A percentile compares a stretch with the other conserved stretches of the same genome.
These are phyloP conservation scores for Diplotaxis tenuifolia DNA, from an alignment of 345 rosid genomes.

Conservation along the genomic window DNA sequence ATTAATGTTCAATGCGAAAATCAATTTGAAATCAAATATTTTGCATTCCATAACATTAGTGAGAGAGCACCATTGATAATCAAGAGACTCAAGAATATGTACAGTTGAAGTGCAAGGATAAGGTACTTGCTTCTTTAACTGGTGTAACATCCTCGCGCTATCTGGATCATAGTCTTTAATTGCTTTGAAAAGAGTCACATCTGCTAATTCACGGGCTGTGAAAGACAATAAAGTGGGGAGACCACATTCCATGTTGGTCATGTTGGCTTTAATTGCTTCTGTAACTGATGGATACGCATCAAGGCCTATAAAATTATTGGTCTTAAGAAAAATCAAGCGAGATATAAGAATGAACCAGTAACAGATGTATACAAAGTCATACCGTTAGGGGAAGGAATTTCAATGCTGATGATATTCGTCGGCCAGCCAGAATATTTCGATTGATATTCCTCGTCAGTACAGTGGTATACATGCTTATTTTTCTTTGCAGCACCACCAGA, in stretches of 20 bases:
- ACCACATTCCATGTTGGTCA: slow-evolving; percentile 84
- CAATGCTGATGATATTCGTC: slow-evolving; percentile 85
- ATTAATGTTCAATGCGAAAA: background rate
- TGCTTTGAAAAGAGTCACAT: slow-evolving; percentile 93
- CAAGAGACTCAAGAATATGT: background rate
- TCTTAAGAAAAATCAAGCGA: background rate
- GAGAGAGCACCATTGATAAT: background rate
- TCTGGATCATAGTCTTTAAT: slow-evolving; percentile 94
- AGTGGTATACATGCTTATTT: slow-evolving; percentile 58
- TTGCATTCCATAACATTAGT: background rate
- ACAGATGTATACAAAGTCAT: slow-evolving; percentile 28
- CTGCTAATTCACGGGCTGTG: slow-evolving; percentile 92
- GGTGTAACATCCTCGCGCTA: slow-evolving; percentile 80
- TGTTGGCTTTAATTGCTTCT: slow-evolving; percentile 58
- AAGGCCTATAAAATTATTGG: slow-evolving; percentile 27
- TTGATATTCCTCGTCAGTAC: slow-evolving; percentile 72
- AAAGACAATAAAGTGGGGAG: slow-evolving; percentile 86
- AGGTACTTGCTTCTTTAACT: slow-evolving; percentile 61
- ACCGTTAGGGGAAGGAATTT: slow-evolving; percentile 82
- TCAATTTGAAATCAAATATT: background rate
- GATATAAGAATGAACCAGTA: slow-evolving; percentile 7
- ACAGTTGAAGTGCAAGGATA: slow-evolving; percentile 17
- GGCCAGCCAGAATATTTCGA: slow-evolving; percentile 96
- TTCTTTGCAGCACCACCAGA: slow-evolving; percentile 54
- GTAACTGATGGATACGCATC: slow-evolving; percentile 70